Conservation (phyloP, 169 alveolate genomes). For the Pseudocohnilembus persalinus region DNA sequence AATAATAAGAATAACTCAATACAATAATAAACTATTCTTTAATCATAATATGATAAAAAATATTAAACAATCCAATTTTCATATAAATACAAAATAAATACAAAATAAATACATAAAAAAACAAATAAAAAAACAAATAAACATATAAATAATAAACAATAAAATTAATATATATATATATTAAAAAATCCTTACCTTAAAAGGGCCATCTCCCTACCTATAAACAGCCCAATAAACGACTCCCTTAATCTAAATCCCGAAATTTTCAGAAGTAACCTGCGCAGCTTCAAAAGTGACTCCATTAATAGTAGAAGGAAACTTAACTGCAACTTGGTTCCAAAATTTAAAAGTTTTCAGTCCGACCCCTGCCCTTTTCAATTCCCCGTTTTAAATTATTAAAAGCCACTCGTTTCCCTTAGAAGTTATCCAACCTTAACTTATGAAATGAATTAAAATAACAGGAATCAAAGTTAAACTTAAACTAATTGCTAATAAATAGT, state of each 20-base stretch:
- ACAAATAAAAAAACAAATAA: no score
- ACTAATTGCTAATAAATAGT: no score
- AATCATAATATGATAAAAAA: no score
- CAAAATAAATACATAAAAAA: no score
- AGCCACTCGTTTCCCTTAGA: constrained; percentile 18
- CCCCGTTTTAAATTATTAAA: constrained; percentile 17
- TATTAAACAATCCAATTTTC: no score
- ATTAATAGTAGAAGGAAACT: constrained; percentile 10
- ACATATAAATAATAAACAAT: no score
- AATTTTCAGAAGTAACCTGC: constrained; percentile 12
- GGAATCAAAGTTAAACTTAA: no score
- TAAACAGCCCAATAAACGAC: constrained; percentile 19
- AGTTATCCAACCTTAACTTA: background rate
- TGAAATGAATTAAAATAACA: background rate
- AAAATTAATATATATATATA: no score
- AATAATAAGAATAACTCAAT: no score
- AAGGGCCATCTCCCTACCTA: constrained; percentile 26
- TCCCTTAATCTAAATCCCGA: constrained; percentile 7
- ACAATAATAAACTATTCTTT: no score
- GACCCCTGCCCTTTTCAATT: constrained; percentile 12
- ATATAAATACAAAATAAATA: no score
- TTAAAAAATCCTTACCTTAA: background rate
- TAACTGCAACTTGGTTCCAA: constrained; percentile 12
- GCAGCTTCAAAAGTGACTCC: constrained; percentile 5
- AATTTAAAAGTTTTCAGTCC: constrained; percentile 8